phyloP scores from a whole-genome alignment of 2,329 filamentous ascomycete genomes.

The Monosporascus sp. region DNA sequence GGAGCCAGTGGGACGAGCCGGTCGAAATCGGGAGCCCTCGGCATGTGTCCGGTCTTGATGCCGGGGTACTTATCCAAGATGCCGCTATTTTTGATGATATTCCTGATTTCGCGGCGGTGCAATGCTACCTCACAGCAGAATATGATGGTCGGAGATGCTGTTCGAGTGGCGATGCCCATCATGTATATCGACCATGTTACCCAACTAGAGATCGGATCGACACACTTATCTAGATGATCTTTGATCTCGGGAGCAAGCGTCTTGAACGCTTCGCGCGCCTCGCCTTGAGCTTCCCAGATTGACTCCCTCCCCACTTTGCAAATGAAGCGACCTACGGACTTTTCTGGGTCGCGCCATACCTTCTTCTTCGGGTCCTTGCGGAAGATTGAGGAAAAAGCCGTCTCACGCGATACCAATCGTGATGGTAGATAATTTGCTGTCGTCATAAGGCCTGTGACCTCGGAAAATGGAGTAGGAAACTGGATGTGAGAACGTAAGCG shows the following conservation, averaged over 20 bases:
- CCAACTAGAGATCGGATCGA: background rate
- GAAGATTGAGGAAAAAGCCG: background rate
- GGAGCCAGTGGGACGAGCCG: background rate
- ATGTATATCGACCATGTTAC: slow-evolving; percentile 1
- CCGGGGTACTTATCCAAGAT: background rate
- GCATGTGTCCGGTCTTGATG: slow-evolving; percentile 1
- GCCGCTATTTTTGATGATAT: background rate
- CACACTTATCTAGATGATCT: background rate
- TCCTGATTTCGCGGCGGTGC: background rate
- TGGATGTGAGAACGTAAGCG: no score
- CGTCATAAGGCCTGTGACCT: background rate
- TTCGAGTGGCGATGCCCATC: background rate
- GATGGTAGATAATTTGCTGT: background rate
- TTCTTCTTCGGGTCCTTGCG: background rate
- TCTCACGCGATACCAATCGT: background rate
- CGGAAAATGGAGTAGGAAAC: no score
- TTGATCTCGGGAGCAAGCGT: background rate
- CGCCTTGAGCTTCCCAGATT: background rate
- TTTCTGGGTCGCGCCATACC: background rate
- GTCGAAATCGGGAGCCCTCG: background rate
- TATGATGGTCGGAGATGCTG: background rate
- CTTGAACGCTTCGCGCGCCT: background rate
- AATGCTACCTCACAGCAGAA: background rate
- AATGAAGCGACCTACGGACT: background rate
- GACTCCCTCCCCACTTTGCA: background rate